phyloP scores from a whole-genome alignment of 2,329 filamentous ascomycete genomes.

The Cryphonectria radicalis region DNA sequence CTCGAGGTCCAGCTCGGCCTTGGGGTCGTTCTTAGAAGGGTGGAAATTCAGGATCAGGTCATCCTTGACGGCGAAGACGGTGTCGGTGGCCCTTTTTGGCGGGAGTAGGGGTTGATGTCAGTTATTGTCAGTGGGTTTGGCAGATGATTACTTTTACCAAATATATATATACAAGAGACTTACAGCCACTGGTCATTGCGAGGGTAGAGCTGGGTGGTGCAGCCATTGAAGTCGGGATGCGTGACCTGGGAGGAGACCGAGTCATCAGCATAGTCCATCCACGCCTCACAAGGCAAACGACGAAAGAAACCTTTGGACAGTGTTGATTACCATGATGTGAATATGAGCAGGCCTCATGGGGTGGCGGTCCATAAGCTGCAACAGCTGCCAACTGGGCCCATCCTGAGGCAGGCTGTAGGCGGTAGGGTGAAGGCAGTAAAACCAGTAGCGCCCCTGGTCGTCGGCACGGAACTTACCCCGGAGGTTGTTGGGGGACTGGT shows the following conservation, averaged over 20 bases:
- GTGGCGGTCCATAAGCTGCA: constrained; percentile 34
- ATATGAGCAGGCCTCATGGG: constrained; percentile 34
- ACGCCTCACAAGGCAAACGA: background rate
- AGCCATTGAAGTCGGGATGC: constrained; percentile 59
- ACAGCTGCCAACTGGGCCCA: constrained; percentile 41
- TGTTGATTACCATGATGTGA: constrained; percentile 32
- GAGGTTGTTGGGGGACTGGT: constrained; percentile 65
- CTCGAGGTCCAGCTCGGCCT: constrained; percentile 38
- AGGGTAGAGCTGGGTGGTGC: constrained; percentile 72
- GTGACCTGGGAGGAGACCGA: constrained; percentile 35
- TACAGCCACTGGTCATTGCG: constrained; percentile 59
- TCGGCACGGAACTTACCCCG: constrained; percentile 67
- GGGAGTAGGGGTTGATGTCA: too few species aligned
- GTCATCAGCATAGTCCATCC: constrained; percentile 31
- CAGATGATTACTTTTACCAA: too few species aligned
- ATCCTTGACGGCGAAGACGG: constrained; percentile 43
- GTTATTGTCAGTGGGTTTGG: too few species aligned
- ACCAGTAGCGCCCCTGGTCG: constrained; percentile 63
- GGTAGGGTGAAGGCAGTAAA: constrained; percentile 67
- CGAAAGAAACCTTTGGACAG: background rate
- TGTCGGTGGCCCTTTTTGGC: constrained; percentile 32
- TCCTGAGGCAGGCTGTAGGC: constrained; percentile 64
- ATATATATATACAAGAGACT: background rate
- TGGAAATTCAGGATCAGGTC: constrained; percentile 50
- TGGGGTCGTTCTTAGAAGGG: constrained; percentile 42